A percentile compares a stretch with the other conserved stretches of the same genome.
phyloP scores from a whole-genome alignment of 2,329 filamentous ascomycete genomes.

The Aspergillus aculeatus region DNA sequence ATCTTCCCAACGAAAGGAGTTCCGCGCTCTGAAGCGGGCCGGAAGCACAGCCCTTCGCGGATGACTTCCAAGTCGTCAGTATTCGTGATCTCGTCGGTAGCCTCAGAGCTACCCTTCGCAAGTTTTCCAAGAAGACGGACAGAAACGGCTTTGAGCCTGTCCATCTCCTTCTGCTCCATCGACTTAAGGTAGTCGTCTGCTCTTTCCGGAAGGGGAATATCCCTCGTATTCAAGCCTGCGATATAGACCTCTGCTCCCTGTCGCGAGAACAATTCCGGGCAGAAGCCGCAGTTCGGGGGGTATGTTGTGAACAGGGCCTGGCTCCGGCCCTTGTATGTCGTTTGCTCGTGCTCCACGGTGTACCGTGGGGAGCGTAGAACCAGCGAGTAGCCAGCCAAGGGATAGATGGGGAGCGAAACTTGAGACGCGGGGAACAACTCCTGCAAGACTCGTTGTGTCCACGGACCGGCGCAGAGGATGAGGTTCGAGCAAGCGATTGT shows the following conservation, averaged over 20 bases:
- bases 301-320: conserved; percentile 69
- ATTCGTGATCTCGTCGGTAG: conserved; percentile 29
- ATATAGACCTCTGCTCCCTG: conserved; percentile 69
- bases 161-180: conserved; percentile 46
- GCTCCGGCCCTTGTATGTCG: conserved; percentile 49
- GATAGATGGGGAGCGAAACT: conserved; percentile 56
- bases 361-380: conserved; percentile 61
- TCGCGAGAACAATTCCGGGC: conserved; percentile 70
- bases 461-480: conserved; percentile 67
- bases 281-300: conserved; percentile 53
- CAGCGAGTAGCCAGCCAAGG: conserved; percentile 70
- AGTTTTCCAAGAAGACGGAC: conserved; percentile 36
- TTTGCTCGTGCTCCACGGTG: conserved; percentile 29
- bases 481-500: conserved; percentile 62
- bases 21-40: conserved; percentile 65
- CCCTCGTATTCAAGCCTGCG: conserved; percentile 66
- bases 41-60: conserved; percentile 68
- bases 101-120: conserved; percentile 10
- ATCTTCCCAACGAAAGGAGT: conserved; percentile 63
- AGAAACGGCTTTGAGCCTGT: conserved; percentile 31
- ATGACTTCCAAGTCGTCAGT: conserved; percentile 60
- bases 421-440: conserved; percentile 61
- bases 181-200: conserved; percentile 41
- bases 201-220: conserved; percentile 59
- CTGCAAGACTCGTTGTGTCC: conserved; percentile 66